Evolutionary conservation across 129 eudicot species (phyloP), one percentile per base, ranked within the genome.

Genomic region (Flaveria sonorensis): DNA sequence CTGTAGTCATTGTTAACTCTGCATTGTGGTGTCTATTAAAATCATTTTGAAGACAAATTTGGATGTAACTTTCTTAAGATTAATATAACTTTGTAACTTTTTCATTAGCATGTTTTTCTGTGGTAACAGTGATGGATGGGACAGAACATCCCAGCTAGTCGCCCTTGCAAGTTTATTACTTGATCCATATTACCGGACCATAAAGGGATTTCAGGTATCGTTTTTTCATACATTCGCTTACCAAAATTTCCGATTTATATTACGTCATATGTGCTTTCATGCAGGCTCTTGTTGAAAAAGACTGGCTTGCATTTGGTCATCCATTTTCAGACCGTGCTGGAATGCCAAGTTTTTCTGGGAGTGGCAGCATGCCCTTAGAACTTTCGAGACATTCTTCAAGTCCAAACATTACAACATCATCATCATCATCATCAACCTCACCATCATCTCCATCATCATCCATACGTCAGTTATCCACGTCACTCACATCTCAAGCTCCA

Each of bases 261-360:
- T 55, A 23, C 43, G 46, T 50, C 18, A 19, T 23, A 50, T 46
- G 14, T 46, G 43, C 18, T 76, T 56, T 62, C 6, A n/a, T 82
- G 74, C 86, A 95, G 97, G 99, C 97, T 67, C 97, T 95, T 59
- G 89, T 95, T 59, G 99, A 95, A 74, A n/a, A 95, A 74, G 99
- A 95, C 75, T 91, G 97, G 97, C 94, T 95, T 72, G 91, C 99
- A 30, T 95, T 91, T 88, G 99, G 99, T 36, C 99, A 95, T 87
- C 96, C 97, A 36, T 95, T 95, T 92, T 83, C 99, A 76, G 99
- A 95, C 57, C 91, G 99, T 62, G 73, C 85, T 57, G 99, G 95
- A 73, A 75, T 89, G 82, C 99, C 97, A 51, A 81, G 86, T 71
- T 76, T 86, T 59, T 71, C 87, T 26, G 97, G 88, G 69, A 85